Conservation (phyloP, 2,329 filamentous ascomycete species). For the Colletotrichum phormii region DNA sequence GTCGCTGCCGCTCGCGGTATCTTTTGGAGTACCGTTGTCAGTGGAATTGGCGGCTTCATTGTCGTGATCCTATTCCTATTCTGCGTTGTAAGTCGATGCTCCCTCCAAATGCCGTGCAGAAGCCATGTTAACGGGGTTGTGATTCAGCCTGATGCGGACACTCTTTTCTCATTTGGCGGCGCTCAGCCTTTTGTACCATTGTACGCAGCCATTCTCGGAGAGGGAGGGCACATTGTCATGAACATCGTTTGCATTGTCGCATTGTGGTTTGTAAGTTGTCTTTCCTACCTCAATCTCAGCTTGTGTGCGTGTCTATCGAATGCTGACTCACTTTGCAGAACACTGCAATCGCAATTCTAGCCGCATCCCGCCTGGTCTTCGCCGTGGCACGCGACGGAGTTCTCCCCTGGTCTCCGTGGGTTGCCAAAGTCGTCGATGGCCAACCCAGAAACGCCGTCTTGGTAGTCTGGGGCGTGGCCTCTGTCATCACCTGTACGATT, state of each 20-base stretch:
- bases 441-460: conserved; percentile 71
- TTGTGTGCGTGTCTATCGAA: background rate
- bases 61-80: conserved; percentile 71
- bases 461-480: conserved; percentile 66
- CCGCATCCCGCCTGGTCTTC: conserved; percentile 71
- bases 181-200: conserved; percentile 70
- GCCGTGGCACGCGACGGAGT: conserved; percentile 72
- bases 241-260: conserved; percentile 66
- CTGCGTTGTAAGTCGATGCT: conserved; percentile 56
- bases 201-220: conserved; percentile 66
- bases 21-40: conserved; percentile 69
- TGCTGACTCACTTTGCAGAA: conserved; percentile 50
- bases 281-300: fast-evolving
- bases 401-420: conserved; percentile 69
- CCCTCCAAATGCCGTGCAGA: fast-evolving
- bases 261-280: conserved; percentile 59
- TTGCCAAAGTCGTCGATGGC: conserved; percentile 64
- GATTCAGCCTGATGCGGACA: conserved; percentile 61
- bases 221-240: conserved; percentile 70
- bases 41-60: conserved; percentile 65
- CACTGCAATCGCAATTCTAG: conserved; percentile 69
- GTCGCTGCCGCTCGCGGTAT: conserved; percentile 68
- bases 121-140: background rate
- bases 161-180: conserved; percentile 63
- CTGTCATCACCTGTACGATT: conserved; percentile 69